Evolutionary conservation across 306 rosid genomes (phyloP), one percentile per base, ranked within the genome.

Genomic region (Hippophae rhamnoides): DNA sequence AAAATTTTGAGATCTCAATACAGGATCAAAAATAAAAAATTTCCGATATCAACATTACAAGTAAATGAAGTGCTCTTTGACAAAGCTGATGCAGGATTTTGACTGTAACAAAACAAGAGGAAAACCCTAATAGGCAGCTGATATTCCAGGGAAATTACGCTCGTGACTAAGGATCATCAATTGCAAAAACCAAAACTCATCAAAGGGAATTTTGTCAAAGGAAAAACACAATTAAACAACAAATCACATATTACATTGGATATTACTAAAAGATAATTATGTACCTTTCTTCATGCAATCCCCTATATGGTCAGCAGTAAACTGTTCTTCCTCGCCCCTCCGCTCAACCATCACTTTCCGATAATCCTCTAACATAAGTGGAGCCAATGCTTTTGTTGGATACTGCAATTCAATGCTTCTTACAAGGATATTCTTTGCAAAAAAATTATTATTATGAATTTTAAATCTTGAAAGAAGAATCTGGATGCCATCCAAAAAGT

Each of bases 311-410:
- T 83, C 82, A 41, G 87, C 60, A 25, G 84, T 76, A 71, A 90
- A 90, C 47, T 70, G 89, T 55, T 92, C 98, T 66, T 82, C 89
- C 83, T 81, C 95, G 11, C 96, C 98, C 72, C 86, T 82, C 57
- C 98, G 84, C 62, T 90, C 95, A 65, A 87, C 95, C 98, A 90
- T 81, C 49, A 82, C 89, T 75, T 78, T 87, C 47, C 96, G 76
- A 65, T 76, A 83, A 75, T 87, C 98, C 74, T 85, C 96, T 81
- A 92, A 70, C 96, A 83, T 87, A 65, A 88, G 62, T 44, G 98
- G 96, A 67, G 96, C 71, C 77, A 90, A 72, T 61, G 96, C 96
- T 82, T 87, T 85, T 40, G 98, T 90, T 43, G 98, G 98, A 66
- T 87, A 87, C 98, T 90, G 76, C 76, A 72, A n/a, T 45, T 45